A percentile compares a stretch with the other conserved stretches of the same genome.
Conservation (phyloP, 2,329 filamentous ascomycete species). For the Epichloe glyceriae region DNA sequence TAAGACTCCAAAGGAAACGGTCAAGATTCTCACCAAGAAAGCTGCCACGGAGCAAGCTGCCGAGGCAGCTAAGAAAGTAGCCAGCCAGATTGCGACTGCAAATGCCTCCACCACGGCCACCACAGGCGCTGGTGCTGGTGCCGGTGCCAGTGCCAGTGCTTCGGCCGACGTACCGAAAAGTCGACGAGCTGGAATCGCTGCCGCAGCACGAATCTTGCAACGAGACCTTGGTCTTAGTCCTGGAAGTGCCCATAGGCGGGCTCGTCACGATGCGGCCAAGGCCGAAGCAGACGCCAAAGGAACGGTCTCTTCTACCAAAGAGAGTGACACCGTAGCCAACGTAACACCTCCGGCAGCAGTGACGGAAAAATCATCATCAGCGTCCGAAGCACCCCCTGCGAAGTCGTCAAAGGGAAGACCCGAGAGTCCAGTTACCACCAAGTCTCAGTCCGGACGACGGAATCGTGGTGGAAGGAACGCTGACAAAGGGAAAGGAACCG, state of each 20-base stretch:
- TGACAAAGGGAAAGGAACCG: slow-evolving; percentile 24
- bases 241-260: slow-evolving; percentile 47
- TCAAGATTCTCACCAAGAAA: slow-evolving; percentile 52
- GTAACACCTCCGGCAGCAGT: slow-evolving; percentile 10
- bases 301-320: slow-evolving; percentile 20
- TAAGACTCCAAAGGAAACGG: slow-evolving; percentile 41
- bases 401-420: slow-evolving; percentile 13
- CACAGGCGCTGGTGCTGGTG: slow-evolving; percentile 16
- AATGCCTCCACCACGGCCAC: slow-evolving; percentile 20
- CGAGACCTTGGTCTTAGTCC: slow-evolving; percentile 53
- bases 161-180: slow-evolving; percentile 29
- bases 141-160: slow-evolving; percentile 16
- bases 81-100: slow-evolving; percentile 22
- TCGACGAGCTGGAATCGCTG: slow-evolving; percentile 46
- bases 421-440: slow-evolving; percentile 12
- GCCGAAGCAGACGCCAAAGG: slow-evolving; percentile 34
- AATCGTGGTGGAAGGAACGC: slow-evolving; percentile 24
- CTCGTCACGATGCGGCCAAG: slow-evolving; percentile 45
- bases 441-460: slow-evolving; percentile 17
- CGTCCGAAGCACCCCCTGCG: slow-evolving; percentile 8
- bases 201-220: slow-evolving; percentile 51
- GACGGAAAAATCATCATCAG: slow-evolving; percentile 1
- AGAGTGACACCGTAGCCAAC: slow-evolving; percentile 9
- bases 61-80: slow-evolving; percentile 31
- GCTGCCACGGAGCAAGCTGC: slow-evolving; percentile 35